phyloP scores from a whole-genome alignment of 2,329 filamentous ascomycete species.

The Cladosporium sp. region DNA sequence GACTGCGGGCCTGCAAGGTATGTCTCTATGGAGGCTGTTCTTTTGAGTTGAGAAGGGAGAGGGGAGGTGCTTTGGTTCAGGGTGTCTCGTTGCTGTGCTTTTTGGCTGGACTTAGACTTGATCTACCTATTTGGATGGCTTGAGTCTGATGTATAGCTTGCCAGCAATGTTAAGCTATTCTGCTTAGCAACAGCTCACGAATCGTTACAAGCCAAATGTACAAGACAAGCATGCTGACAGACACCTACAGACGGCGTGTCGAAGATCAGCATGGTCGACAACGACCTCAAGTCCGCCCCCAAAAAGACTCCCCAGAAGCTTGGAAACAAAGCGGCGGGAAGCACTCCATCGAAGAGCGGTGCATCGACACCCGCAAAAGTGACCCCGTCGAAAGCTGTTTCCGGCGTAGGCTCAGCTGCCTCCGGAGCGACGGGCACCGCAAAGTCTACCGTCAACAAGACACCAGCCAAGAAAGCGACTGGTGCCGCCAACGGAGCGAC shows the following conservation, averaged over 20 bases:
- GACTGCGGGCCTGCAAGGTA: conserved; percentile 39
- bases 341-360: conserved; percentile 20
- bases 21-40: no score
- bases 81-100: no score
- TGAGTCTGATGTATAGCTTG: background rate
- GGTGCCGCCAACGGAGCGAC: conserved; percentile 12
- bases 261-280: conserved; percentile 33
- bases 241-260: conserved; percentile 22
- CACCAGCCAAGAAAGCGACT: conserved; percentile 21
- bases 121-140: background rate
- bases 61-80: background rate
- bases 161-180: background rate
- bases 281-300: conserved; percentile 19
- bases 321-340: conserved; percentile 13
- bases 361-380: conserved; percentile 11
- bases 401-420: conserved; percentile 17
- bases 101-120: background rate
- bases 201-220: no score
- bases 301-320: conserved; percentile 18
- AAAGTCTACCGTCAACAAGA: conserved; percentile 3
- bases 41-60: conserved; percentile 7
- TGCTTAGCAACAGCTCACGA: background rate
- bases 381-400: conserved; percentile 19
- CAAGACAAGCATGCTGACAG: background rate
- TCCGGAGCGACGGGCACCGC: conserved; percentile 13